Percentiles rank a stretch among this genome's conserved stretches.
Conservation (phyloP, 1,284 basidiomycete genomes). For the Coriolopsis trogii region DNA sequence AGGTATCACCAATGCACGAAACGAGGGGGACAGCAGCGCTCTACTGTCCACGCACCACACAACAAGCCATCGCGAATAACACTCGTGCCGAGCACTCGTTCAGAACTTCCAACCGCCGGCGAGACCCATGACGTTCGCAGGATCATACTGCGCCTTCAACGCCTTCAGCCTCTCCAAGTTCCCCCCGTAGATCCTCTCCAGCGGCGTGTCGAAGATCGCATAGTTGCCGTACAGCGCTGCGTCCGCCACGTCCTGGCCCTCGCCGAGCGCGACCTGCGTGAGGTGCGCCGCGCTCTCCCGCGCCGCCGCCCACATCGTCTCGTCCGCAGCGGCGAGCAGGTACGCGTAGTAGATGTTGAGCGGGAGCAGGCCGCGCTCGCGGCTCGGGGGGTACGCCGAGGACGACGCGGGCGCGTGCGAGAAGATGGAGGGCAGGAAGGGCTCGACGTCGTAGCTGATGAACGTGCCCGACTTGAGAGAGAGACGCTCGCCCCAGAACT, state of each 20-base stretch:
- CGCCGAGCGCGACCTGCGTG: too few relatives aligned
- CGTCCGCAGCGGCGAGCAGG: slow-evolving; percentile 38
- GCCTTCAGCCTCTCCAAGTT: slow-evolving; percentile 44
- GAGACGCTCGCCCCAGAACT: slow-evolving; percentile 33
- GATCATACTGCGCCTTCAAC: slow-evolving; percentile 50
- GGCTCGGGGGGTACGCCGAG: slow-evolving; percentile 52
- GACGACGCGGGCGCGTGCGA: slow-evolving; percentile 37
- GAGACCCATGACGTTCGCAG: slow-evolving; percentile 56
- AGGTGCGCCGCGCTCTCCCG: slow-evolving; percentile 42
- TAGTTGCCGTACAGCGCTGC: slow-evolving; percentile 56
- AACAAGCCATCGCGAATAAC: too few relatives aligned
- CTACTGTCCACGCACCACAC: too few relatives aligned
- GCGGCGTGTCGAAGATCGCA: slow-evolving; percentile 49
- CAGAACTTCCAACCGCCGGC: slow-evolving; percentile 52
- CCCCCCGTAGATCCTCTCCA: slow-evolving; percentile 48
- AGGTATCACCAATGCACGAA: too few relatives aligned
- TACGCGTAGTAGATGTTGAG: slow-evolving; percentile 54
- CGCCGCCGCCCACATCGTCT: slow-evolving; percentile 41
- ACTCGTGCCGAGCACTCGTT: too few relatives aligned
- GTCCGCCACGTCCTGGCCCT: too few relatives aligned
- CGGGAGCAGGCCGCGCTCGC: slow-evolving; percentile 43
- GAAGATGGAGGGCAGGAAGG: slow-evolving; percentile 52
- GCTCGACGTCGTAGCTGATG: slow-evolving; percentile 56
- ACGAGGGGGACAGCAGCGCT: too few relatives aligned
- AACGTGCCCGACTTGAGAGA: slow-evolving; percentile 28